Evolutionary conservation across 2,329 filamentous ascomycete species (phyloP).

Genomic region (Aureobasidium vineae): DNA sequence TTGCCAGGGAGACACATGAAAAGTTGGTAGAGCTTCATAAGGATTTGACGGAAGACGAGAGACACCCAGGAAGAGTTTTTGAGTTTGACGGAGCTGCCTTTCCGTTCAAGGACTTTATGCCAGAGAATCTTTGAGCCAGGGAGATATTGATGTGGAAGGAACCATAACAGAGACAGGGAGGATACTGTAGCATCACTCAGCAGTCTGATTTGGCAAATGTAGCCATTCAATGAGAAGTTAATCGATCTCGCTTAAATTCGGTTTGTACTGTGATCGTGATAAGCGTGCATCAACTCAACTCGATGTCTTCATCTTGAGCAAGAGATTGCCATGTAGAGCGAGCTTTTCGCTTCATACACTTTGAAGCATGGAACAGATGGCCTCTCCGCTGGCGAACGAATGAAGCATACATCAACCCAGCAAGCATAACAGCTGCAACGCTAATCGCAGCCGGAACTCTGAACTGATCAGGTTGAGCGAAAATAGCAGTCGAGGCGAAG

Average conservation of each 20-base stretch:
- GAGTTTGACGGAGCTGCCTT: slow-evolving; percentile 10
- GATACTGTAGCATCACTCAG: neutral
- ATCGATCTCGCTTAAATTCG: neutral
- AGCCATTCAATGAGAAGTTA: neutral
- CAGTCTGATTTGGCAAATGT: neutral
- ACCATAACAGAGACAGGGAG: neutral
- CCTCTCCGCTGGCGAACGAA: slow-evolving; percentile 60
- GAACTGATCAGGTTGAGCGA: slow-evolving; percentile 63
- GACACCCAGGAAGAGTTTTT: slow-evolving; percentile 1
- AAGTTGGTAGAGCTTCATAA: neutral
- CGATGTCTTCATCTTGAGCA: slow-evolving; percentile 1
- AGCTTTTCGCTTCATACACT: slow-evolving; percentile 31
- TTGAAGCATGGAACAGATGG: slow-evolving; percentile 56
- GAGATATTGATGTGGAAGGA: neutral
- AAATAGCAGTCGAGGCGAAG: slow-evolving; percentile 64
- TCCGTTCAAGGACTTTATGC: slow-evolving; percentile 2
- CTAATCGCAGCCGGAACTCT: slow-evolving; percentile 61
- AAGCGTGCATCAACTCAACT: neutral
- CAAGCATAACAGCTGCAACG: slow-evolving; percentile 51
- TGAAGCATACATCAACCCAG: slow-evolving; percentile 53
- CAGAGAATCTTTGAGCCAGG: neutral
- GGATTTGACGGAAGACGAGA: neutral
- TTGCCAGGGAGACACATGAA: neutral
- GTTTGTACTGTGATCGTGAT: neutral
- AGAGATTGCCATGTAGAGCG: neutral